These are phyloP conservation scores for Ogataea kodamae DNA, from an alignment of 805 yeast genomes.

Conservation along the genomic window DNA sequence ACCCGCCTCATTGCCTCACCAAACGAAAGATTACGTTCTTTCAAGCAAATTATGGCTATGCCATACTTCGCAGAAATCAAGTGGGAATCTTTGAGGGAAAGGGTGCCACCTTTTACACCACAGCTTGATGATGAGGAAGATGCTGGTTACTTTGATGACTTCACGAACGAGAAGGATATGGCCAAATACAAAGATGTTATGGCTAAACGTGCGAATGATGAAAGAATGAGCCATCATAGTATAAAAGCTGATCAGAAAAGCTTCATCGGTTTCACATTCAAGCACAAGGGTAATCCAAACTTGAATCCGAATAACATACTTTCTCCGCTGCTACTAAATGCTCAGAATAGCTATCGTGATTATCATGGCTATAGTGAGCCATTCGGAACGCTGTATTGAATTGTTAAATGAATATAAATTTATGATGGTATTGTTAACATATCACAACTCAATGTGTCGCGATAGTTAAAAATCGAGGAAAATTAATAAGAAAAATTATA, in stretches of 20 bases:
- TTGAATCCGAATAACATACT: slow-evolving; percentile 38
- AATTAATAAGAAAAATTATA: slow-evolving; percentile 3
- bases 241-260: slow-evolving; percentile 59
- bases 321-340: slow-evolving; percentile 31
- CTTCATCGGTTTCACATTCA: slow-evolving; percentile 94
- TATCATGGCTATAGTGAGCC: slow-evolving; percentile 31
- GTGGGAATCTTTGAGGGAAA: slow-evolving; percentile 64
- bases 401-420: neutral
- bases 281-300: slow-evolving; percentile 68
- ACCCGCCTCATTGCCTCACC: slow-evolving; percentile 79
- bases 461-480: neutral
- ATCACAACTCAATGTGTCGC: slow-evolving; percentile 1
- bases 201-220: slow-evolving; percentile 85
- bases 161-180: slow-evolving; percentile 94
- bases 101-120: slow-evolving; percentile 93
- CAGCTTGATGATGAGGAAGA: slow-evolving; percentile 95
- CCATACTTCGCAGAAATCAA: slow-evolving; percentile 82
- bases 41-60: slow-evolving; percentile 76
- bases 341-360: slow-evolving; percentile 21
- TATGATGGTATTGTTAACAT: too few species aligned
- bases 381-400: slow-evolving; percentile 34
- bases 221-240: slow-evolving; percentile 67
- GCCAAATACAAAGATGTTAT: slow-evolving; percentile 96
- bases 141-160: slow-evolving; percentile 98
- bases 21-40: slow-evolving; percentile 65